Base-by-base conservation (phyloP, 352 stramenopile genomes). In the Phytopythium kandeliae region DNA sequence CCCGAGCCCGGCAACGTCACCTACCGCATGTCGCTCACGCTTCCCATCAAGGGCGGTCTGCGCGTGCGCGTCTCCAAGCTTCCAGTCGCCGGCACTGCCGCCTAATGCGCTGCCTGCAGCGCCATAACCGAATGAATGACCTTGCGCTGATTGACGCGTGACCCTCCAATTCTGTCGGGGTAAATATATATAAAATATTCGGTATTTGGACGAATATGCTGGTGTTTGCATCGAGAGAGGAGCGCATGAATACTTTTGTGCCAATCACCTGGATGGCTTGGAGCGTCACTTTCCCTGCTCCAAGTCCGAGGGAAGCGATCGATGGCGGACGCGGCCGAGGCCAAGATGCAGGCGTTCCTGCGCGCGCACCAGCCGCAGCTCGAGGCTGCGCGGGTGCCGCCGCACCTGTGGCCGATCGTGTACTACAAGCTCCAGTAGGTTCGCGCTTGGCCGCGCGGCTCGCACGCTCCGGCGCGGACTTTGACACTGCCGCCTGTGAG, bases 361-460 rank as follows among this genome's bases (percentile, higher is more conserved):
- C 54, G 60, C 42, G 56, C 67, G 40, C 71, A 82, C 54, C 65
- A 77, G 36, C 58, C 65, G 21, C 71, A 82, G 54, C 51, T 82
- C 43, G 60, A 62, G 26, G 57, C 51, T 15, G 66, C 65, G 21
- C 62, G 67, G 47, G 65, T 78, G 16, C 71, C 71, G 11, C 52
- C 68, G 47, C 58, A 56, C 34, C 45, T 82, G 22, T 82, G 71
- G 71, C 62, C 68, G 15, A 53, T 75, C 19, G 55, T 66, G 1
- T 75, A 73, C 50, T 68, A 78, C 53, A 82, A 82, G 57, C 60
- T 82, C 22, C 74, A 70, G 67, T 48, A 74, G n/a, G n/a, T n/a
- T n/a, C n/a, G n/a, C n/a, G n/a, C n/a, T n/a, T n/a, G n/a, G n/a
- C n/a, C n/a, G n/a, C n/a, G n/a, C n/a, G n/a, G n/a, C n/a, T n/a